Base-by-base conservation (phyloP, 208 protist species). In the Leishmania aethiopica region DNA sequence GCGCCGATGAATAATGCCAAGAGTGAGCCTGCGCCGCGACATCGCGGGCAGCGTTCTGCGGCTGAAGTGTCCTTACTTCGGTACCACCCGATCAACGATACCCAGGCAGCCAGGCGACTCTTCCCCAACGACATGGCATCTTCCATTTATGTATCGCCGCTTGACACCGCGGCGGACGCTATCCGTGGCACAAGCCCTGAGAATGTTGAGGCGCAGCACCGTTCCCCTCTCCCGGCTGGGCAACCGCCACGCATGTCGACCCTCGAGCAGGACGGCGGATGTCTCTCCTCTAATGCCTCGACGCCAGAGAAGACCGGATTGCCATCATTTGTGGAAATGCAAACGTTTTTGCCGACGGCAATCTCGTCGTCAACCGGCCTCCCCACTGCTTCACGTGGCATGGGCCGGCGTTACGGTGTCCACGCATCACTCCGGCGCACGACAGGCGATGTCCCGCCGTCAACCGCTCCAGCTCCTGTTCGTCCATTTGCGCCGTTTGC, bases 1-100 rank as follows among this genome's bases (percentile, higher is more conserved):
- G 83, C 83, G 1, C 75, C 78, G 32, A 86, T 83, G 28, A 53
- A 74, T 51, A 53, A 74, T 51, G 42, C 3, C 22, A n/a, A 74
- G 45, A 19, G 8, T 1, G 40, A 35, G 28, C 28, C 47, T 3
- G 25, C 22, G 70, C 45, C n/a, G 40, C 22, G 2, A 17, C 4
- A 22, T 69, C 8, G 42, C 32, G 17, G 13, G 7, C 70, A 25
- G 45, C 8, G 45, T 10, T 10, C 40, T 51, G 45, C 25, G 7
- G 22, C 45, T 28, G 28, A 74, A 32, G 5, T 37, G 45, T 8
- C 45, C 2, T 53, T 45, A 32, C 47, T 15, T 55, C 70, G 25
- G 19, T 55, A 32, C n/a, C 40, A 32, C 45, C 28, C 45, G 3
- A 19, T 37, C 11, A 28, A 74, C 28, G 25, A 53, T 47, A 32